Conservation (phyloP, 1,284 basidiomycete genomes). For the Sporisorium reilianum region DNA sequence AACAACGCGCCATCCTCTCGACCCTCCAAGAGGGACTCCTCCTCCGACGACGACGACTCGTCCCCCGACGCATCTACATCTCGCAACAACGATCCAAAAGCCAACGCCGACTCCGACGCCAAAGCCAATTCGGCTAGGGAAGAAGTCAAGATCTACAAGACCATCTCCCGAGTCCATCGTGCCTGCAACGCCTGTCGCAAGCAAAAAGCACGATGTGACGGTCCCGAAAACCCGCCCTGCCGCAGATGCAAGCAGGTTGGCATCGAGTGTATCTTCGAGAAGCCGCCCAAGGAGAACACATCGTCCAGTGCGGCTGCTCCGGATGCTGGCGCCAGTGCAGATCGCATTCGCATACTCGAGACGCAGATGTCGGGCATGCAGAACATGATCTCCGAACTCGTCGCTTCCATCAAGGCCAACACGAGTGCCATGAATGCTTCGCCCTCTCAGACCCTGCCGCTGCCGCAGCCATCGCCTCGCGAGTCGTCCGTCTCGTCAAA, state of each 20-base stretch:
- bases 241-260: conserved; percentile 87
- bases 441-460: neutral
- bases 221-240: conserved; percentile 78
- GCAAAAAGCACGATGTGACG: conserved; percentile 52
- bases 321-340: conserved; percentile 72
- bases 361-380: conserved; percentile 47
- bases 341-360: conserved; percentile 36
- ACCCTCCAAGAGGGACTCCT: conserved; percentile 1
- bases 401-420: conserved; percentile 45
- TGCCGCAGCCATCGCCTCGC: conserved; percentile 14
- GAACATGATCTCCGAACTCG: conserved; percentile 48
- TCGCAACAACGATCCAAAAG: conserved; percentile 1
- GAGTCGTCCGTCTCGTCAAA: conserved; percentile 11
- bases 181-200: conserved; percentile 58
- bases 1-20: conserved; percentile 11
- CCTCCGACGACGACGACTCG: conserved; percentile 12
- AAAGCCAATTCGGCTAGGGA: conserved; percentile 12
- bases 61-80: conserved; percentile 8
- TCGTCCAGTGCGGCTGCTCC: conserved; percentile 24
- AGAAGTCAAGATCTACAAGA: conserved; percentile 46
- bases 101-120: conserved; percentile 20
- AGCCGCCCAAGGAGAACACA: conserved; percentile 82
- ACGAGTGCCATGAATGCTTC: conserved; percentile 31
- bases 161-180: conserved; percentile 48
- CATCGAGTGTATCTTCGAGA: conserved; percentile 88